Percentiles rank a stretch among this genome's conserved stretches.
Evolutionary conservation across 768 basidiomycete genomes (phyloP).

Genomic region (Calocybe cyanea): DNA sequence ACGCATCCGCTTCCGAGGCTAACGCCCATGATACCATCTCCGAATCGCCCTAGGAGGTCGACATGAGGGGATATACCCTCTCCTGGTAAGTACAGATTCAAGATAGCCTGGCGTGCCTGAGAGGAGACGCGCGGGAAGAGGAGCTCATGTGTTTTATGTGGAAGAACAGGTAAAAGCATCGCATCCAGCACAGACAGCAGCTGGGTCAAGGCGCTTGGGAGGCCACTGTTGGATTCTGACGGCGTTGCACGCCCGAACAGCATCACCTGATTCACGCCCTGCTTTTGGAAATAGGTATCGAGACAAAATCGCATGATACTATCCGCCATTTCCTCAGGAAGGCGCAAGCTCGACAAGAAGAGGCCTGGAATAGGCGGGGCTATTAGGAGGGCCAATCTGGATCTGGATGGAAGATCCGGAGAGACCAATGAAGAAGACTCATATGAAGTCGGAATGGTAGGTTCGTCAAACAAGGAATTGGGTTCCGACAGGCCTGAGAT

Average conservation of each 20-base stretch:
- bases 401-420: background rate
- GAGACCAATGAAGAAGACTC: background rate
- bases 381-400: slow-evolving; percentile 25
- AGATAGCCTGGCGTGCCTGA: slow-evolving; percentile 75
- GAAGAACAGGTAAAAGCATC: slow-evolving; percentile 48
- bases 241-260: slow-evolving; percentile 57
- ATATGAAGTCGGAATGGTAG: background rate
- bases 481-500: slow-evolving; percentile 20
- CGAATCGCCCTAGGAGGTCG: slow-evolving; percentile 80
- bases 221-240: slow-evolving; percentile 29
- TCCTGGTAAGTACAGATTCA: slow-evolving; percentile 87
- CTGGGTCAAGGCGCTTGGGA: slow-evolving; percentile 52
- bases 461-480: slow-evolving; percentile 51
- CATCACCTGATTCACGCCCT: slow-evolving; percentile 76
- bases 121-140: slow-evolving; percentile 53
- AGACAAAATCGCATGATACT: slow-evolving; percentile 49
- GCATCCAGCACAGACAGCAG: slow-evolving; percentile 50
- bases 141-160: slow-evolving; percentile 44
- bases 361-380: slow-evolving; percentile 64
- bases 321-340: slow-evolving; percentile 51
- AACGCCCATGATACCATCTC: slow-evolving; percentile 86
- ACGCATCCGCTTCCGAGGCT: slow-evolving; percentile 77
- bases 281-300: slow-evolving; percentile 48
- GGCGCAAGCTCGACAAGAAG: slow-evolving; percentile 49
- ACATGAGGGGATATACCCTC: slow-evolving; percentile 89